Percentiles rank a stretch among this genome's conserved stretches.
phyloP scores from a whole-genome alignment of 805 yeast species.

The Yamadazyma sp. region DNA sequence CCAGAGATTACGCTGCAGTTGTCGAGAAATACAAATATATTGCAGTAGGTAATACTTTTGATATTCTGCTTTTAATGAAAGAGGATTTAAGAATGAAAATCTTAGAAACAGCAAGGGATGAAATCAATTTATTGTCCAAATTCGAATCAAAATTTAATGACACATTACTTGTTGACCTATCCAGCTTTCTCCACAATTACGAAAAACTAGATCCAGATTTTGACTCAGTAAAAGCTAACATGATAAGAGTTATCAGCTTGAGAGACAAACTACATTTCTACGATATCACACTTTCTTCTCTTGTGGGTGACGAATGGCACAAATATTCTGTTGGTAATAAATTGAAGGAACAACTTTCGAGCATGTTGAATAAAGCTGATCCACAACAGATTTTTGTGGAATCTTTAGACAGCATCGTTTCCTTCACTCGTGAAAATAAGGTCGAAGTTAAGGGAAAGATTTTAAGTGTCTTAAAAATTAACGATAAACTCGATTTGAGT shows the following conservation, averaged over 20 bases:
- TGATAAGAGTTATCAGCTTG: conserved; percentile 19
- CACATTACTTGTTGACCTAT: neutral
- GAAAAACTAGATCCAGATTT: neutral
- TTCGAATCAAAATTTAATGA: conserved; percentile 10
- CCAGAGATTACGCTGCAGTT: conserved; percentile 26
- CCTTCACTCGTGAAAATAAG: conserved; percentile 5
- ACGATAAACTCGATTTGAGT: conserved; percentile 23
- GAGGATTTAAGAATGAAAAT: conserved; percentile 35
- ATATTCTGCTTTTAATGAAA: conserved; percentile 25
- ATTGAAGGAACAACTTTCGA: conserved; percentile 48
- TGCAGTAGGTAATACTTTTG: conserved; percentile 11
- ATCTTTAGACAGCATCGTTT: conserved; percentile 44
- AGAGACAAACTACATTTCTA: conserved; percentile 23
- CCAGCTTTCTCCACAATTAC: neutral
- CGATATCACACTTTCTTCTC: conserved; percentile 13
- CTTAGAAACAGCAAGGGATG: conserved; percentile 26
- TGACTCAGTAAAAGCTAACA: conserved; percentile 1
- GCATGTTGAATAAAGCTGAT: conserved; percentile 46
- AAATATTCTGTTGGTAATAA: conserved; percentile 52
- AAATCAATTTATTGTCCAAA: conserved; percentile 19
- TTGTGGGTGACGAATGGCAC: conserved; percentile 33
- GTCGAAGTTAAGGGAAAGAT: conserved; percentile 8
- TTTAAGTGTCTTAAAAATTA: conserved; percentile 10
- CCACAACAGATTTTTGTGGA: conserved; percentile 35
- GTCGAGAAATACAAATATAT: conserved; percentile 21